Conservation (phyloP, 1,284 basidiomycete genomes). For the Leccinum insigne region DNA sequence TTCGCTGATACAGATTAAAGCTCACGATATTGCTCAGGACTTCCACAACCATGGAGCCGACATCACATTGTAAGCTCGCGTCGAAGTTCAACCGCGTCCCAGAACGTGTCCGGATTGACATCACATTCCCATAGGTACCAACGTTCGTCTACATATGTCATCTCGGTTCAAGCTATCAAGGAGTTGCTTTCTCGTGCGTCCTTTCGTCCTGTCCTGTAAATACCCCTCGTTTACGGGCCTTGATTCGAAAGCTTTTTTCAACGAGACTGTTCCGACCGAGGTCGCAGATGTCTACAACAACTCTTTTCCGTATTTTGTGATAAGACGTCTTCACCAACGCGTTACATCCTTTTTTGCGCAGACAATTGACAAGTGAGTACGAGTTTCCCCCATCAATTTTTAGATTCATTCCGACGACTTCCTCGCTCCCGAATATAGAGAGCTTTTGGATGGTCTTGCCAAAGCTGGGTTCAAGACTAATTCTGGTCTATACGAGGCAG, state of each 20-base stretch:
- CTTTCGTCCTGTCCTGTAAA: background rate
- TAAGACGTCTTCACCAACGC: constrained; percentile 22
- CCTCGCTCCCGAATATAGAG: constrained; percentile 15
- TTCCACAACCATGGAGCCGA: constrained; percentile 25
- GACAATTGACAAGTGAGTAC: constrained; percentile 30
- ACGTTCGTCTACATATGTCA: constrained; percentile 31
- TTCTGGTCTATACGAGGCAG: constrained; percentile 38
- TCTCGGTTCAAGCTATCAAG: constrained; percentile 20
- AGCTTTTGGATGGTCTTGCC: constrained; percentile 41
- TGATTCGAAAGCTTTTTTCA: constrained; percentile 14
- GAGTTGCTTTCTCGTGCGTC: constrained; percentile 20
- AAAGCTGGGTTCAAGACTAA: constrained; percentile 46
- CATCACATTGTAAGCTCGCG: constrained; percentile 23
- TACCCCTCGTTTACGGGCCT: background rate
- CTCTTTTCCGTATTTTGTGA: constrained; percentile 19
- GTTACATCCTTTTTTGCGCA: constrained; percentile 17
- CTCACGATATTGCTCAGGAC: constrained; percentile 31
- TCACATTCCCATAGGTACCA: constrained; percentile 21
- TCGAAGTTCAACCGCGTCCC: background rate
- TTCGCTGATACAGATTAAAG: constrained; percentile 14
- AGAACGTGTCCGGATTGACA: constrained; percentile 1
- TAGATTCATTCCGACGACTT: background rate
- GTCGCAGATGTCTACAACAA: constrained; percentile 22
- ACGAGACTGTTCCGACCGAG: constrained; percentile 29
- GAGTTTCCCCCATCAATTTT: background rate